Conservation (phyloP, 352 stramenopile genomes). For the Phytophthora crassamura region DNA sequence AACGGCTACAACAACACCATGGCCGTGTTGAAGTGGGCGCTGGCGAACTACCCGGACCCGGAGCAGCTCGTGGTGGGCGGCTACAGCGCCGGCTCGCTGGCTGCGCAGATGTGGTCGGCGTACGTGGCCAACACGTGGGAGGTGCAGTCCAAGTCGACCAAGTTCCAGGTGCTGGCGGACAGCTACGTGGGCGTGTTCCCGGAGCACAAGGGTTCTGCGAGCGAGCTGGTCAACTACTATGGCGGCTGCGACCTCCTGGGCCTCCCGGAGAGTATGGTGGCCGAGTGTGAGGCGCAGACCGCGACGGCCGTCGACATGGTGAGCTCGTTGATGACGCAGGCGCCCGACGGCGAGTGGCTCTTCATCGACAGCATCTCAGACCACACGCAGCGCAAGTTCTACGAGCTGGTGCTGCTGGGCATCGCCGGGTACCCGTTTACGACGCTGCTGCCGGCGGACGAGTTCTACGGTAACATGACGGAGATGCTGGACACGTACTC, state of each 20-base stretch:
- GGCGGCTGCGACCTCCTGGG: slow-evolving; percentile 37
- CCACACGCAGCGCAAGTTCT: slow-evolving; percentile 56
- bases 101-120: slow-evolving; percentile 44
- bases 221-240: slow-evolving; percentile 49
- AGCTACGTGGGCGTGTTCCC: slow-evolving; percentile 62
- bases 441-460: slow-evolving; percentile 31
- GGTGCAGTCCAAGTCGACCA: slow-evolving; percentile 44
- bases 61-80: slow-evolving; percentile 58
- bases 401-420: slow-evolving; percentile 43
- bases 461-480: slow-evolving; percentile 44
- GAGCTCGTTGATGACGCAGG: slow-evolving; percentile 35
- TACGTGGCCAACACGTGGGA: slow-evolving; percentile 58
- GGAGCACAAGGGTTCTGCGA: slow-evolving; percentile 29
- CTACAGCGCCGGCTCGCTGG: slow-evolving; percentile 59
- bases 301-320: slow-evolving; percentile 39
- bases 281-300: slow-evolving; percentile 37
- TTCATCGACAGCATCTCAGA: slow-evolving; percentile 56
- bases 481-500: slow-evolving; percentile 41
- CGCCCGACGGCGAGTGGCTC: slow-evolving; percentile 43
- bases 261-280: slow-evolving; percentile 40
- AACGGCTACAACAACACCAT: slow-evolving; percentile 68
- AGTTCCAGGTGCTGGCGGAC: slow-evolving; percentile 54
- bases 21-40: slow-evolving; percentile 61
- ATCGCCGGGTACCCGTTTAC: slow-evolving; percentile 50
- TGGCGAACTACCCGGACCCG: slow-evolving; percentile 58